phyloP scores from a whole-genome alignment of 768 basidiomycete species.

The Suillus hirtellus region DNA sequence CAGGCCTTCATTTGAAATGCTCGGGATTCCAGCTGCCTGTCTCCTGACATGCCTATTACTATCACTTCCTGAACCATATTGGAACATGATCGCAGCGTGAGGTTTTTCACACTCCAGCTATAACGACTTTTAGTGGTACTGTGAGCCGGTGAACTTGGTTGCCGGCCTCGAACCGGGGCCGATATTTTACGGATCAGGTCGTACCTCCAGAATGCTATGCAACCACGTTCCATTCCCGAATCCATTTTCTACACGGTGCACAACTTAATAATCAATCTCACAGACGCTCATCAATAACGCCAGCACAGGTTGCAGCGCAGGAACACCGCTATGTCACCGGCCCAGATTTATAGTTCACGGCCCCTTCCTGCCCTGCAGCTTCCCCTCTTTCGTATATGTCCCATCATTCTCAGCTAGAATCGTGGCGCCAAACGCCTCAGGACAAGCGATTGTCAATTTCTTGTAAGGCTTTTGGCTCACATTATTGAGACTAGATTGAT shows the following conservation, averaged over 20 bases:
- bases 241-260: background rate
- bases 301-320: conserved; percentile 7
- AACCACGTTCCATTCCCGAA: conserved; percentile 2
- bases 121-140: background rate
- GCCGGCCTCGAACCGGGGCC: background rate
- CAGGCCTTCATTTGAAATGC: conserved; percentile 7
- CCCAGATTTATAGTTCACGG: conserved; percentile 6
- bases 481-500: background rate
- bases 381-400: conserved; percentile 5
- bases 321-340: conserved; percentile 4
- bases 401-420: conserved; percentile 9
- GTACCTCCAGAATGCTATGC: background rate
- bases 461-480: conserved; percentile 1
- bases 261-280: background rate
- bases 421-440: conserved; percentile 9
- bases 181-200: conserved; percentile 1
- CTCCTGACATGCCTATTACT: conserved; percentile 1
- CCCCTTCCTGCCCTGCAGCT: background rate
- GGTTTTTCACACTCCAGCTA: conserved; percentile 5
- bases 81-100: conserved; percentile 5
- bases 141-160: background rate
- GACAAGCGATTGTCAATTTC: conserved; percentile 9
- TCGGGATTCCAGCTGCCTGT: conserved; percentile 1
- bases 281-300: conserved; percentile 7
- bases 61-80: background rate